Conservation (phyloP, 805 yeast genomes). For the Metschnikowia bowlesiae region DNA sequence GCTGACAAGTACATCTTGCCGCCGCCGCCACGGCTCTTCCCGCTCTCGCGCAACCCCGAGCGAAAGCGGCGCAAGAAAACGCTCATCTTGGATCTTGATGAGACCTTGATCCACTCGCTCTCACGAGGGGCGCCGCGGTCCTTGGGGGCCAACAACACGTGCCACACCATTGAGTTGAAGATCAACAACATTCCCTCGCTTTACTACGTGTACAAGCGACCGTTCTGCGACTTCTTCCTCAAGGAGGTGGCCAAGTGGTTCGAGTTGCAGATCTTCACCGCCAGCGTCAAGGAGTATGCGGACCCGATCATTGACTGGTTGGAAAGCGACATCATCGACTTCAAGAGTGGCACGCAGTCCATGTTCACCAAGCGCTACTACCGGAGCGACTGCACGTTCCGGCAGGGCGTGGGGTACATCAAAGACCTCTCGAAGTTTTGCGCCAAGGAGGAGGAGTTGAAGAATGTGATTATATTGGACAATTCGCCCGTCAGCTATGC, state of each 20-base stretch:
- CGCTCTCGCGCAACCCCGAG: constrained; percentile 38
- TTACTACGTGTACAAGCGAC: constrained; percentile 88
- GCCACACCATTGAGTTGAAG: constrained; percentile 74
- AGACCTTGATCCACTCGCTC: constrained; percentile 88
- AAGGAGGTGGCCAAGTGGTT: constrained; percentile 80
- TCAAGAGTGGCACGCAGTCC: constrained; percentile 10
- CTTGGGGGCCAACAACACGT: constrained; percentile 29
- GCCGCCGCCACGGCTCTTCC: constrained; percentile 42
- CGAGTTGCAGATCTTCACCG: constrained; percentile 87
- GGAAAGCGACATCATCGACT: constrained; percentile 51
- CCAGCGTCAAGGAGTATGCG: constrained; percentile 90
- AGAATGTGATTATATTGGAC: constrained; percentile 74
- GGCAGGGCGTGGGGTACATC: constrained; percentile 81
- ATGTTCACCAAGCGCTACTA: constrained; percentile 61
- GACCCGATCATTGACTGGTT: constrained; percentile 95
- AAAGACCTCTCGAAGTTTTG: constrained; percentile 39
- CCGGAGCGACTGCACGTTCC: constrained; percentile 71
- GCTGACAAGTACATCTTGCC: constrained; percentile 42
- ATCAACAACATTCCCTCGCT: constrained; percentile 67
- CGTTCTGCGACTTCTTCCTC: constrained; percentile 82
- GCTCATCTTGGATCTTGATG: constrained; percentile 85
- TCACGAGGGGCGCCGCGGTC: constrained; percentile 58
- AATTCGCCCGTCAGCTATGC: constrained; percentile 91
- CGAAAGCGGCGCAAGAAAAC: constrained; percentile 49
- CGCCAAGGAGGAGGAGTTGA: constrained; percentile 65